Evolutionary conservation across 1,139 yeast genomes (phyloP), one percentile per base, ranked within the genome.

Genomic region (Pneumocystis murina): DNA sequence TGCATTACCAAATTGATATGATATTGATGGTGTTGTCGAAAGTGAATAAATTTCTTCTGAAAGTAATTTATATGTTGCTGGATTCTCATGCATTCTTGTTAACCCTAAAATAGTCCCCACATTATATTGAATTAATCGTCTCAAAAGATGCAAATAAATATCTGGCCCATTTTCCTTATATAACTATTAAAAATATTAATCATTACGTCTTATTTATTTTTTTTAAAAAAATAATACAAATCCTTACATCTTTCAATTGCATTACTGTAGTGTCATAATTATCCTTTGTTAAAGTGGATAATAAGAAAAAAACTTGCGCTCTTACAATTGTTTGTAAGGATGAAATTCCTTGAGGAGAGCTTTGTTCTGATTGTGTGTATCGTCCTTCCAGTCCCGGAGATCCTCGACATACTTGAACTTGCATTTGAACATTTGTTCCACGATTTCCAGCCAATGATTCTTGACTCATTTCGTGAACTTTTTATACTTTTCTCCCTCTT

Each of bases 291-390:
- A 80, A 73, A 36, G 82, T 78, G 39, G 81, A 75, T 61, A 80
- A 73, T 64, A 84, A 74, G 61, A 84, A 77, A 28, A 81, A 77
- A 62, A 85, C 72, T 72, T 84, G 87, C 60, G 83, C 80, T 67
- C 78, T 72, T 61, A 79, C 74, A 62, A 80, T 80, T 71, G 79
- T 78, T 64, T 76, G 74, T 20, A 48, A 16, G 30, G 55, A 48
- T 20, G 55, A 48, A 14, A 48, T 48, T 3, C 55, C 55, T 14
- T 48, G 55, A 5, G 30, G 55, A 3, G 33, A 48, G n/a, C 33
- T 24, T 24, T 48, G 30, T 24, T 33, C 55, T 41, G 35, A 2
- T 14, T 30, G 35, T 12, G 48, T 60, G 55, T 24, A 30, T 24
- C 55, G 33, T 16, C n/a, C 33, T 24, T 20, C 55, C 20, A 58